Base-by-base conservation (phyloP, 768 basidiomycete species). In the Auricularia sp. region DNA sequence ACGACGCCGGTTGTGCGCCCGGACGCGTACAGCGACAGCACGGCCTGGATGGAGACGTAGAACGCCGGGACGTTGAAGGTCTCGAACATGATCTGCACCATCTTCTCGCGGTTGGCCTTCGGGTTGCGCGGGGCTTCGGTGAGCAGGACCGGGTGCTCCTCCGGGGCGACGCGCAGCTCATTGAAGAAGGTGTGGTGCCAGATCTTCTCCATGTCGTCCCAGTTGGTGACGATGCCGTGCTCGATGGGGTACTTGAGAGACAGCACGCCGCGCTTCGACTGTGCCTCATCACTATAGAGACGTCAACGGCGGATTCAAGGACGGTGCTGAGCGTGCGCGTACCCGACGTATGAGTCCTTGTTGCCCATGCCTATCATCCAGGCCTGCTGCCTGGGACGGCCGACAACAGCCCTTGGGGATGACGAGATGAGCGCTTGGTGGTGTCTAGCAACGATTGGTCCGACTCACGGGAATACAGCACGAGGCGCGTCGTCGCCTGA, bases 321-420 rank as follows among this genome's bases (percentile, higher is more conserved):
- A 7, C 39, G 8, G 2, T 42, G 39, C 7, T 14, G 39, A 14
- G 39, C 39, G 7, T 42, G 39, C 13, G 39, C 39, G 39, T 42
- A 86, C 83, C 85, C 87, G 66, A 88, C 85, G 77, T 88, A 88
- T 65, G 85, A 87, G 77, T 88, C 87, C 77, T 88, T 88, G 76
- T 86, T 85, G 67, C 85, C 85, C 85, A 88, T 87, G 67, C 87
- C 86, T 70, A 88, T 85, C 87, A 88, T 88, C 67, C 87, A 84
- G 80, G 85, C 85, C 74, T 85, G 82, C 77, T 88, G 85, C 71
- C 85, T 83, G 67, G 87, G 86, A 69, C 87, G 84, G 69, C 86
- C 87, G 71, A 87, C 86, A 71, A 88, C 87, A 37, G 87, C 87
- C 35, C 79, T 80, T 66, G 8, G 13, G 39, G 39, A 42, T 14